Evolutionary conservation across 208 protist species (phyloP).

Genomic region (Trypanosoma platydactyli): DNA sequence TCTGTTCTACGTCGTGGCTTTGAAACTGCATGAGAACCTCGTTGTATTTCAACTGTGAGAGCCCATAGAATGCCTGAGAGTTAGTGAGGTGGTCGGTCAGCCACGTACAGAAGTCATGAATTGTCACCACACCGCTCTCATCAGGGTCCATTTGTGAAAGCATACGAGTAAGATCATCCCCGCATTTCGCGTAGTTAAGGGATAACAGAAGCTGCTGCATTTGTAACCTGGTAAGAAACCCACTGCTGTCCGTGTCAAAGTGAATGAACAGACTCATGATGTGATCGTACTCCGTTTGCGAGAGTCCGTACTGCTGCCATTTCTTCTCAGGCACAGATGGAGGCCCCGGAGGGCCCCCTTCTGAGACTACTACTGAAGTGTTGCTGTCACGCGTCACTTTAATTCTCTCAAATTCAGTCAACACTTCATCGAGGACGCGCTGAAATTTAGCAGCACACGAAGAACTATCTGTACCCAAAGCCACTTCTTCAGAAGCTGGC

Average conservation of each 20-base stretch:
- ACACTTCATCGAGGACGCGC: too few relatives aligned
- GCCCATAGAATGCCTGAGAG: constrained; percentile 35
- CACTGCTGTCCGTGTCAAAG: constrained; percentile 28
- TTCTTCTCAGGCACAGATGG: not conserved
- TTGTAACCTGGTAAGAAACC: constrained; percentile 21
- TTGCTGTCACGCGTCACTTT: not conserved
- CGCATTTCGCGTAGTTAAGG: constrained; percentile 33
- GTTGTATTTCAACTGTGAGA: constrained; percentile 43
- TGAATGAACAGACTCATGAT: constrained; percentile 44
- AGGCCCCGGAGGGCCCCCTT: not conserved
- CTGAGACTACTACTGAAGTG: not conserved
- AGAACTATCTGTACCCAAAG: not conserved
- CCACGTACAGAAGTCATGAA: constrained; percentile 46
- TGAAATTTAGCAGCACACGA: not conserved
- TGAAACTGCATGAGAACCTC: constrained; percentile 41
- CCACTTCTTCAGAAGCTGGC: not conserved
- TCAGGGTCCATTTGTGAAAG: constrained; percentile 36
- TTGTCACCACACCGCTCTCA: constrained; percentile 35
- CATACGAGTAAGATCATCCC: constrained; percentile 23
- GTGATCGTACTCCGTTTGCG: constrained; percentile 51
- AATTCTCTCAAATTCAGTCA: not conserved
- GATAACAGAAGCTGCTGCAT: constrained; percentile 25
- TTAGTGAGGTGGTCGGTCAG: constrained; percentile 25
- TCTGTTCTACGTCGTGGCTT: constrained; percentile 21
- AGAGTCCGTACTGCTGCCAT: constrained; percentile 39